These are phyloP conservation scores for Fraxinus baroniana DNA, from an alignment of 305 asterid species.

Conservation along the genomic window DNA sequence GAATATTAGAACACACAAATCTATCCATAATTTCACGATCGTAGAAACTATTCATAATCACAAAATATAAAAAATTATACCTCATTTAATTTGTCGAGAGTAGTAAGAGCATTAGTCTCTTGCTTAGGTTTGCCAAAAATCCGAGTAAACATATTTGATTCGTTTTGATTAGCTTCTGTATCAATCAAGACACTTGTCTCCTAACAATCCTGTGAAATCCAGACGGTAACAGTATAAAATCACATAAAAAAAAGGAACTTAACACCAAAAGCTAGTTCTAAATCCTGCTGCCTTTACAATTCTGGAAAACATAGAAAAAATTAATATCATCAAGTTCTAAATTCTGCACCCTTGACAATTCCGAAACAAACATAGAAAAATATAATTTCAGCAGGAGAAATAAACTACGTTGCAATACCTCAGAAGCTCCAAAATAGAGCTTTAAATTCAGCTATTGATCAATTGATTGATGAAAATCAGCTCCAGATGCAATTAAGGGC, in stretches of 20 bases:
- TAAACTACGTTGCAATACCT: neutral
- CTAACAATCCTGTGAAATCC: neutral
- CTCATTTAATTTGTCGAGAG: conserved; percentile 54
- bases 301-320: neutral
- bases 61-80: conserved; percentile 21
- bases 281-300: neutral
- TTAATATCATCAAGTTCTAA: neutral
- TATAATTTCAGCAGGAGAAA: neutral
- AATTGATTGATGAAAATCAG: neutral
- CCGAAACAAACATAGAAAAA: neutral
- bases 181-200: conserved; percentile 16
- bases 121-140: conserved; percentile 46
- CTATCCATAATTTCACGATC: neutral
- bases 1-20: neutral
- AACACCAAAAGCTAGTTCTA: neutral
- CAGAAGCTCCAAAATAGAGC: neutral
- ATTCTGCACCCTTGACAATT: neutral
- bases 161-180: conserved; percentile 19
- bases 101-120: conserved; percentile 39
- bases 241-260: neutral
- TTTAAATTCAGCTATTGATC: neutral
- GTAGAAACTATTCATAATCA: neutral
- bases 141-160: conserved; percentile 48
- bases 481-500: neutral
- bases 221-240: neutral